Base-by-base conservation (phyloP, 805 yeast species). In the Sugiyamaella americana region DNA sequence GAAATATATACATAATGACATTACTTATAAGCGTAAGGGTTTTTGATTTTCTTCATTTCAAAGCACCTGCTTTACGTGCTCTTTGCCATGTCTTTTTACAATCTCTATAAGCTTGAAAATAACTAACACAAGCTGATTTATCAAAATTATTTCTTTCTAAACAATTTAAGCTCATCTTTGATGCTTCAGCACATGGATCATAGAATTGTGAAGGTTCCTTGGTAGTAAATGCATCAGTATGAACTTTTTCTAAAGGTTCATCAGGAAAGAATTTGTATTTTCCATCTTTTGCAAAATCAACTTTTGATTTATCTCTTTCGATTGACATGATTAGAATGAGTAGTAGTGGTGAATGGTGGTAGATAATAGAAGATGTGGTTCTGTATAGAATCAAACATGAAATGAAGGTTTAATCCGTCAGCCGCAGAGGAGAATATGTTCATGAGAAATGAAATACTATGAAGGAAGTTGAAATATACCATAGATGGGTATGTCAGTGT, bases 161-260 rank as follows among this genome's bases (percentile, higher is more conserved):
- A 58, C 98, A 91, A 53, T 76, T 77, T 54, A 88, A 70, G 38
- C 95, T 85, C 80, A 95, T 91, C 61, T 80, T 81, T 6, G 96
- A 75, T 32, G 93, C 81, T 59, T 88, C 93, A 40, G 81, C 84
- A 65, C 98, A 91, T 0, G 98, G 98, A 61, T 91, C 97, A 59
- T 84, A 91, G 64, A 74, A 93, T 61, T 84, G 79, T 4, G 95
- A 82, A 2, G 94, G 83, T 29, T 77, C 89, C 58, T 91, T 89
- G 16, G 77, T 67, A 1, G 79, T 71, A 71, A 88, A 88, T 48
- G 78, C 71, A 51, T 75, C 75, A 58, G 80, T 80, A 61, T 86
- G 89, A 21, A 78, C 67, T 44, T 77, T 74, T 35, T 81, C 77
- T 5, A 84, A 80, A 20, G 98, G 98, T 46, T 80, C 79, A 54